A percentile compares a stretch with the other conserved stretches of the same genome.
Conservation (phyloP, 495 filamentous ascomycete species). For the Podospora pseudocomata region DNA sequence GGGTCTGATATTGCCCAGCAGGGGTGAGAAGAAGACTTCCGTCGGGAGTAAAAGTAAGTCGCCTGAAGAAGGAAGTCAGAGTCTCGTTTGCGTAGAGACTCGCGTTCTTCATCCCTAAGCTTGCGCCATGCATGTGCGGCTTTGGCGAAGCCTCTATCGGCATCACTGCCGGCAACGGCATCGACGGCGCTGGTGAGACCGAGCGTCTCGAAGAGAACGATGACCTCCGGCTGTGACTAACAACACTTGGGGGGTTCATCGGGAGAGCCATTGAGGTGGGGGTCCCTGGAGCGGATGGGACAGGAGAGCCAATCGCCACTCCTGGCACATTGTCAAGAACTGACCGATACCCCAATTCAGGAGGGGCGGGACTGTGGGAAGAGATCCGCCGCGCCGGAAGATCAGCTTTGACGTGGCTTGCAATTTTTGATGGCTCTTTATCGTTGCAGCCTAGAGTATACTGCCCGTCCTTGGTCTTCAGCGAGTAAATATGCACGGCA, state of each 20-base stretch:
- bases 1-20: conserved; percentile 89
- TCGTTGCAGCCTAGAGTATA: conserved; percentile 64
- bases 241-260: conserved; percentile 89
- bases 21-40: conserved; percentile 94
- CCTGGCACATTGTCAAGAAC: conserved; percentile 56
- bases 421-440: conserved; percentile 46
- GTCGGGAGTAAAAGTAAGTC: conserved; percentile 91
- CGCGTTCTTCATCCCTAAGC: conserved; percentile 71
- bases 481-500: conserved; percentile 92
- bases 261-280: conserved; percentile 84
- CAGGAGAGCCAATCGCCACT: conserved; percentile 70
- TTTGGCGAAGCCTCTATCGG: conserved; percentile 85
- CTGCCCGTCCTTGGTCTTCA: conserved; percentile 95
- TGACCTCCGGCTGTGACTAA: conserved; percentile 87
- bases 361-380: conserved; percentile 88
- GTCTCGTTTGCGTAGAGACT: conserved; percentile 97
- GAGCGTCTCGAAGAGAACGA: conserved; percentile 95
- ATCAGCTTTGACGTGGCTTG: conserved; percentile 74
- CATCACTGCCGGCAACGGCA: conserved; percentile 95
- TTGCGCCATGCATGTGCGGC: conserved; percentile 53
- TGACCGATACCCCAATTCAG: conserved; percentile 61
- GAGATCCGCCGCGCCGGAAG: conserved; percentile 84
- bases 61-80: conserved; percentile 93
- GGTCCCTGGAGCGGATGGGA: conserved; percentile 90
- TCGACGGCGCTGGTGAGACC: conserved; percentile 89